Evolutionary conservation across 176 grass and related monocot genomes (phyloP), one percentile per base, ranked within the genome.

Genomic region (Luzula sylvatica): DNA sequence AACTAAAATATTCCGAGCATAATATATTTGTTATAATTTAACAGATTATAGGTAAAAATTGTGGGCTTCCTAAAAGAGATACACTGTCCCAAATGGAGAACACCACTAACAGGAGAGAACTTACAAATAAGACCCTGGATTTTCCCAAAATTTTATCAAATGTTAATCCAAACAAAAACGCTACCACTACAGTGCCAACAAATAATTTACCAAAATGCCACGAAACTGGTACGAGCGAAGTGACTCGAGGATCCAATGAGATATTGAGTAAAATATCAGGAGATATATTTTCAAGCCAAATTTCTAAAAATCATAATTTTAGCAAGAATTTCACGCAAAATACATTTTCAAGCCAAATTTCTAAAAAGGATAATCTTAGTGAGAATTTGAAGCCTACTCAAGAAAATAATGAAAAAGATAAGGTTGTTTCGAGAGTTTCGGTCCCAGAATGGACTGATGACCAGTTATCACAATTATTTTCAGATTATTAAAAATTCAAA

Each of bases 31-130:
- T 21, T 49, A 11, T 27, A 47, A 45, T 29, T 63, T 7, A 48
- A 64, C 60, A 64, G 60, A 42, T 50, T 64, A 49, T 64, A 64
- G 60, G 43, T 29, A 64, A 64, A 27, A 50, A 64, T 18, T 64
- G 23, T 50, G 25, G 26, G 26, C 15, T 15, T 1, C 11, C 43
- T 64, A 16, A 49, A 50, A 45, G 47, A 27, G 11, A 32, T 2
- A 7, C 9, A 49, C 59, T 14, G 24, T 21, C 58, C 7, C n/a
- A 18, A 46, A 17, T 28, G 8, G 6, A 46, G 15, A 46, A n/a
- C 15, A 26, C 17, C 9, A 13, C 35, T 3, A 32, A 40, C 28
- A 40, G 35, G 28, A 27, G 16, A 47, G 42, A 63, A 63, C 28
- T 17, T 48, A 29, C 22, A n/a, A 63, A 11, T 5, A 25, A 46